Evolutionary conservation across 306 rosid species (phyloP).

Genomic region (Lithocarpus polystachyus): DNA sequence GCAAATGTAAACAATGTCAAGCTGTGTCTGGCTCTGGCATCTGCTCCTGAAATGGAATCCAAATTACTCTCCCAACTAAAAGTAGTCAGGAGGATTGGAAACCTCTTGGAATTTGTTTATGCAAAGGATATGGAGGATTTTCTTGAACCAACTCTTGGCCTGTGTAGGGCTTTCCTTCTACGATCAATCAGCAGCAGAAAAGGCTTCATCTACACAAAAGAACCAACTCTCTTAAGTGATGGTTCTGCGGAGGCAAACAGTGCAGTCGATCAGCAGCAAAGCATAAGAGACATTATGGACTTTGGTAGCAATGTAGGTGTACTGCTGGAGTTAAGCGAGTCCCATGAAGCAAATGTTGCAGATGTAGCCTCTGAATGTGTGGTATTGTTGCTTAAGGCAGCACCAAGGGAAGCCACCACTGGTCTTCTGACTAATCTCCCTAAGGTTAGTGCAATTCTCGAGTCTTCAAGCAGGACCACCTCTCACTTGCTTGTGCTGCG

Average conservation of each 20-base stretch:
- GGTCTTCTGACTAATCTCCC: constrained; percentile 82
- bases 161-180: constrained; percentile 83
- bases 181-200: constrained; percentile 64
- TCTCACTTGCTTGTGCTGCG: constrained; percentile 56
- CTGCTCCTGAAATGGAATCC: constrained; percentile 96
- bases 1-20: constrained; percentile 82
- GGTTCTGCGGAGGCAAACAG: constrained; percentile 43
- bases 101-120: constrained; percentile 74
- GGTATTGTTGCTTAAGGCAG: constrained; percentile 68
- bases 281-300: constrained; percentile 79
- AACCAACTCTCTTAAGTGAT: constrained; percentile 66
- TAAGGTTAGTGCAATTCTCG: constrained; percentile 63
- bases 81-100: constrained; percentile 89
- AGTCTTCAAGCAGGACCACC: constrained; percentile 65
- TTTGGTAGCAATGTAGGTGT: constrained; percentile 75
- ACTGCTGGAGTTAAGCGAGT: constrained; percentile 70
- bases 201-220: constrained; percentile 53
- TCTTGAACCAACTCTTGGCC: constrained; percentile 85
- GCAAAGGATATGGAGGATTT: constrained; percentile 97
- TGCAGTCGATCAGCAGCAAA: constrained; percentile 63
- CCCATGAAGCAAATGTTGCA: constrained; percentile 47
- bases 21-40: constrained; percentile 86
- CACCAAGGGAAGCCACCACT: constrained; percentile 95
- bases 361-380: constrained; percentile 86
- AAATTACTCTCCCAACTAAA: constrained; percentile 85